phyloP scores from a whole-genome alignment of 2,329 filamentous ascomycete genomes.

The Aspergillus niger region DNA sequence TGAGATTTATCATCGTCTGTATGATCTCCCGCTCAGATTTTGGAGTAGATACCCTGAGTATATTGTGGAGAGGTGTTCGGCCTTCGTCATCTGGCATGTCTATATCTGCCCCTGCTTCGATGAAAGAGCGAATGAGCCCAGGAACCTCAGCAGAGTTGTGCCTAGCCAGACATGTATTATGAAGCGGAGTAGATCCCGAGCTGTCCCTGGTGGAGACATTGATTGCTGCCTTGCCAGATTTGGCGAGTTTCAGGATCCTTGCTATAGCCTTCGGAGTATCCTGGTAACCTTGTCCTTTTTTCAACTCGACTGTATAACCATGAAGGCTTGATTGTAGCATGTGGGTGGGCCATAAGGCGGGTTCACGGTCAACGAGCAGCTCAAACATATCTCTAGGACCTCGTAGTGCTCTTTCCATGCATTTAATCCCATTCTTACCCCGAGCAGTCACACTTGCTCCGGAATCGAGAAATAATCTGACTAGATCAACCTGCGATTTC shows the following conservation, averaged over 20 bases:
- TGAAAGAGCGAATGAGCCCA: neutral
- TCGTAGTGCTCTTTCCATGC: neutral
- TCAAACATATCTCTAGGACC: neutral
- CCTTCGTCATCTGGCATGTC: slow-evolving; percentile 10
- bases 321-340: no score
- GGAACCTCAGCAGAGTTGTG: neutral
- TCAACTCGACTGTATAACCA: no score
- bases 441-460: neutral
- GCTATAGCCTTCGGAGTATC: neutral
- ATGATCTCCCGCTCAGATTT: neutral
- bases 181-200: neutral
- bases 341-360: neutral
- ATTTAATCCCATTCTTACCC: neutral
- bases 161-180: neutral
- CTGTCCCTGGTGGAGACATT: neutral
- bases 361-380: neutral
- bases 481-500: neutral
- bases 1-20: neutral
- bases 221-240: neutral
- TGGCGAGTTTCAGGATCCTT: neutral
- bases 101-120: slow-evolving; percentile 10
- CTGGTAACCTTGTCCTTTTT: no score
- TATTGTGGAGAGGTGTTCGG: neutral
- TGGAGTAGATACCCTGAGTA: neutral
- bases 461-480: neutral